phyloP scores from a whole-genome alignment of 768 basidiomycete species.

The Mycena pura region DNA sequence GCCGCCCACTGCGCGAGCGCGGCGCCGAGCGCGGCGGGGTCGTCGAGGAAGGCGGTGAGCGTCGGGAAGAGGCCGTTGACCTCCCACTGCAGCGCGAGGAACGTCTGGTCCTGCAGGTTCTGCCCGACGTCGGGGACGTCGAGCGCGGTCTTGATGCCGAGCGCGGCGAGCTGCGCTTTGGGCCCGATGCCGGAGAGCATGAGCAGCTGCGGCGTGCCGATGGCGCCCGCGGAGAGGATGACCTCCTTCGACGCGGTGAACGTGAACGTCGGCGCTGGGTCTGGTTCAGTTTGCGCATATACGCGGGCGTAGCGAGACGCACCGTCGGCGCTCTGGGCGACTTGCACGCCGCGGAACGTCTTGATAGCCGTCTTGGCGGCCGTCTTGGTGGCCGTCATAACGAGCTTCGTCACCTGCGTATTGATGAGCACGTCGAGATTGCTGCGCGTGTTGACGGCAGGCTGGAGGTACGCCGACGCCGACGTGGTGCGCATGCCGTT shows the following conservation, averaged over 20 bases:
- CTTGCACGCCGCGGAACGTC: neutral
- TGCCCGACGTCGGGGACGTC: conserved; percentile 50
- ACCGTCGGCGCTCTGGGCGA: conserved; percentile 5
- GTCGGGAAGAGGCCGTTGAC: conserved; percentile 8
- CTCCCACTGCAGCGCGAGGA: conserved; percentile 18
- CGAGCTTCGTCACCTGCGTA: conserved; percentile 10
- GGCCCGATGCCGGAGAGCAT: conserved; percentile 49
- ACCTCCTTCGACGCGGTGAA: conserved; percentile 27
- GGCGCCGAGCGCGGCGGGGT: neutral
- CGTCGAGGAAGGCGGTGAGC: conserved; percentile 1
- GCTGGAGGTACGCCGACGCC: conserved; percentile 27
- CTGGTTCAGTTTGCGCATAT: neutral
- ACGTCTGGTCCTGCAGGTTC: conserved; percentile 44
- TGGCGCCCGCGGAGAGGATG: conserved; percentile 40
- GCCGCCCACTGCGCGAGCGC: conserved; percentile 1
- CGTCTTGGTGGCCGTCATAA: neutral
- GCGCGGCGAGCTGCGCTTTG: conserved; percentile 27
- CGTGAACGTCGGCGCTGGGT: neutral
- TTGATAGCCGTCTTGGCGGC: neutral
- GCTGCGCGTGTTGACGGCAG: conserved; percentile 18
- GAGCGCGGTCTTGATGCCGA: conserved; percentile 38
- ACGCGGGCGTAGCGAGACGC: neutral
- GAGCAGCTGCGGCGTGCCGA: conserved; percentile 34
- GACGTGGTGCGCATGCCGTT: conserved; percentile 23
- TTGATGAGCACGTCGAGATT: conserved; percentile 30